Percentiles rank a stretch among this genome's conserved stretches.
These are phyloP conservation scores for Fagus crenata DNA, from an alignment of 306 rosid species.

Conservation along the genomic window DNA sequence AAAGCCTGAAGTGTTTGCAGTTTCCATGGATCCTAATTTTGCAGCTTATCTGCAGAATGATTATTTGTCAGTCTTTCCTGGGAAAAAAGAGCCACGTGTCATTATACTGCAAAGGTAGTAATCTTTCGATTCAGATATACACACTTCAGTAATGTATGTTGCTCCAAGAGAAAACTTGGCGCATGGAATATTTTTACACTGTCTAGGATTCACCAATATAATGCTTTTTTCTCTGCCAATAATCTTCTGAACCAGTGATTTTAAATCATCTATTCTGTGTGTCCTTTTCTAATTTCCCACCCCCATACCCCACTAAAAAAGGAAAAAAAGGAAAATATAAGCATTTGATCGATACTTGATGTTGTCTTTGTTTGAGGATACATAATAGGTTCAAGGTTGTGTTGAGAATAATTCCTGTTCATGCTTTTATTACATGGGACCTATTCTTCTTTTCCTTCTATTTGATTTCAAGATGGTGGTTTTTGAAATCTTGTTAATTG, in stretches of 20 bases:
- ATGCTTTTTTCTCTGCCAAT: no score
- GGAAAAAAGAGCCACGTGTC: slow-evolving; percentile 67
- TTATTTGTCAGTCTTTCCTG: slow-evolving; percentile 61
- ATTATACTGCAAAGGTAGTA: slow-evolving; percentile 65
- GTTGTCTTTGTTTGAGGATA: not conserved
- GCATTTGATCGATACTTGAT: not conserved
- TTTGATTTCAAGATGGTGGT: not conserved
- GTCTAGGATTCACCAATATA: no score
- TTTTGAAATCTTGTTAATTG: slow-evolving; percentile 1
- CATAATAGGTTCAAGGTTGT: not conserved
- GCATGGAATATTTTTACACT: no score
- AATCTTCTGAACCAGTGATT: not conserved
- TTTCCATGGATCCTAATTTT: slow-evolving; percentile 89
- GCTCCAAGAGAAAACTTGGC: not conserved
- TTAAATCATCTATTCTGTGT: not conserved
- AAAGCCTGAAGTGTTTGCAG: slow-evolving; percentile 86
- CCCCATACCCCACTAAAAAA: not conserved
- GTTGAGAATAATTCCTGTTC: no score
- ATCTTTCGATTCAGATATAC: slow-evolving; percentile 9
- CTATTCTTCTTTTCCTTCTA: not conserved
- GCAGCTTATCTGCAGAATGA: slow-evolving; percentile 81
- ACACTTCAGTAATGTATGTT: slow-evolving; percentile 6
- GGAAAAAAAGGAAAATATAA: not conserved
- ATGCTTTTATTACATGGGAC: no score
- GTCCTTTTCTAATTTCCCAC: not conserved